These are phyloP conservation scores for Camellia granthamiana DNA, from an alignment of 148 eudicot species.

Conservation along the genomic window DNA sequence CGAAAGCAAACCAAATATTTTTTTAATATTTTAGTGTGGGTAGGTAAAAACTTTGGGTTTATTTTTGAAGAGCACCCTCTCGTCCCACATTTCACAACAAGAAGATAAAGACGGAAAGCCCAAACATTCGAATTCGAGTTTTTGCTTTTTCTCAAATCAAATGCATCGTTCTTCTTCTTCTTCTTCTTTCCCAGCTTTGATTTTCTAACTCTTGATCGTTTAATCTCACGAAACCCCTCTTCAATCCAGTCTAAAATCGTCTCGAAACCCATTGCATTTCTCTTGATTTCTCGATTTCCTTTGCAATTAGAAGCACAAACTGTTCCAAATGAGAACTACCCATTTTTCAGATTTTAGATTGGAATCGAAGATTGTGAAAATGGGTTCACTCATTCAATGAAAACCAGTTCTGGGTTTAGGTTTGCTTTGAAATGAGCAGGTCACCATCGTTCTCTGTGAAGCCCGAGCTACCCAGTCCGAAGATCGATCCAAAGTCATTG, in stretches of 20 bases:
- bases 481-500: constrained; percentile 60
- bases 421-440: constrained; percentile 68
- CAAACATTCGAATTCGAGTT: too few relatives aligned
- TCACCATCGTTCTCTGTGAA: constrained; percentile 70
- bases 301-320: background rate
- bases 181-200: too few relatives aligned
- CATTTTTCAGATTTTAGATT: background rate
- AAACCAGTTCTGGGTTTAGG: constrained; percentile 21
- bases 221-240: too few relatives aligned
- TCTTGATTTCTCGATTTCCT: background rate
- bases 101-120: too few relatives aligned
- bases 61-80: too few relatives aligned
- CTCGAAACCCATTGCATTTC: background rate
- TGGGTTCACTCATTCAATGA: constrained; percentile 18
- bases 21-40: too few relatives aligned
- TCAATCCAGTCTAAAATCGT: background rate
- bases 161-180: too few relatives aligned
- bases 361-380: background rate
- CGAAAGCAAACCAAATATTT: too few relatives aligned
- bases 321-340: background rate
- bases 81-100: too few relatives aligned
- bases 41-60: too few relatives aligned
- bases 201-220: too few relatives aligned
- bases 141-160: too few relatives aligned
- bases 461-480: constrained; percentile 39